Evolutionary conservation across 2,329 filamentous ascomycete species (phyloP).

Genomic region (Paecilomyces sp.): DNA sequence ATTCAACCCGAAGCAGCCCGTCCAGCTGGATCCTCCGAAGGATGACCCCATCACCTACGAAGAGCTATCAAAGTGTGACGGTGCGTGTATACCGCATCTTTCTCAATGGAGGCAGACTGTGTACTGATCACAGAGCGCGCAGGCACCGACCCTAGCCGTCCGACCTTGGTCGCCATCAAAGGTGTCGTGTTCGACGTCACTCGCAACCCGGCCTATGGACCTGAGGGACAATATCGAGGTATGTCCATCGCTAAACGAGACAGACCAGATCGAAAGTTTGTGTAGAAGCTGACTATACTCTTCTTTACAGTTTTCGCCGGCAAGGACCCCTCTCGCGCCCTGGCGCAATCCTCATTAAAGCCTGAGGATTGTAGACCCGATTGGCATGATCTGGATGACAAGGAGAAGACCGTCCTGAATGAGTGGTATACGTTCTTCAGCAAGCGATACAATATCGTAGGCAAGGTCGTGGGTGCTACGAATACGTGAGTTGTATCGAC

Average conservation of each 20-base stretch:
- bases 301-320: slow-evolving; percentile 72
- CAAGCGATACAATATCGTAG: slow-evolving; percentile 82
- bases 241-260: slow-evolving; percentile 22
- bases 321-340: slow-evolving; percentile 88
- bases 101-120: neutral
- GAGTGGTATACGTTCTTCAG: slow-evolving; percentile 97
- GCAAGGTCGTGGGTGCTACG: slow-evolving; percentile 35
- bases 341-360: slow-evolving; percentile 81
- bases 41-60: slow-evolving; percentile 76
- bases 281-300: neutral
- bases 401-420: slow-evolving; percentile 74
- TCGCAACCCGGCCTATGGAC: slow-evolving; percentile 78
- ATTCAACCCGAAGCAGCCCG: slow-evolving; percentile 35
- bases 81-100: slow-evolving; percentile 45
- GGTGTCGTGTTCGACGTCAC: slow-evolving; percentile 92
- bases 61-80: slow-evolving; percentile 73
- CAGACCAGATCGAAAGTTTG: neutral
- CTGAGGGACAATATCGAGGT: slow-evolving; percentile 82
- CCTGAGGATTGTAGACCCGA: slow-evolving; percentile 73
- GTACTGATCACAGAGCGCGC: neutral
- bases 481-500: slow-evolving; percentile 20
- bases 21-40: slow-evolving; percentile 71
- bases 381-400: slow-evolving; percentile 75
- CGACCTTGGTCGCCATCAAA: slow-evolving; percentile 61
- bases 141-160: slow-evolving; percentile 39